Conservation (phyloP, 345 rosid species). For the Eucalyptus grandis region DNA sequence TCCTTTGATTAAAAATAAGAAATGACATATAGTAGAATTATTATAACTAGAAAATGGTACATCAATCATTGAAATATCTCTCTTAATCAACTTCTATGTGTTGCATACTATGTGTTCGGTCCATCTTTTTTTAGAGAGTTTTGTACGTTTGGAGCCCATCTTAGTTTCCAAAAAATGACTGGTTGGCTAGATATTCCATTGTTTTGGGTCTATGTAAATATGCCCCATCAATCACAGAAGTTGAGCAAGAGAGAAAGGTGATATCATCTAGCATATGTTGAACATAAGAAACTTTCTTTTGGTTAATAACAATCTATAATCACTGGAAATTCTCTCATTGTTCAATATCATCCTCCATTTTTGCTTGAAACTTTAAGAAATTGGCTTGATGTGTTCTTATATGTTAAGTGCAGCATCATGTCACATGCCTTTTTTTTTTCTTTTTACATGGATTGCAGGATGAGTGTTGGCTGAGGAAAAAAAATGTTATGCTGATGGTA, state of each 20-base stretch:
- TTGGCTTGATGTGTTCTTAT: background rate
- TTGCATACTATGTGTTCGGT: background rate
- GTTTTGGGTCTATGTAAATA: background rate
- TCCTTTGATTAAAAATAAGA: too few species aligned
- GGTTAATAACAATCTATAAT: background rate
- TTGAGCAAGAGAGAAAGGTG: background rate
- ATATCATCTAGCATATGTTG: background rate
- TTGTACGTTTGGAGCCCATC: background rate
- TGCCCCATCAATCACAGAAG: background rate
- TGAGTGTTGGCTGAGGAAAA: background rate
- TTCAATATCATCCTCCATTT: background rate
- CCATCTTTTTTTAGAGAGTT: background rate
- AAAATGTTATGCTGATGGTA: background rate
- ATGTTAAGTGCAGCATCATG: background rate
- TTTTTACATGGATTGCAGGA: background rate
- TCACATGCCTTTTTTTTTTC: background rate
- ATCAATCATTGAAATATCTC: background rate
- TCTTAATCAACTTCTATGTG: background rate
- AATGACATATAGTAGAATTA: too few species aligned
- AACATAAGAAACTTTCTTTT: background rate
- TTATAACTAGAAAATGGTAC: background rate
- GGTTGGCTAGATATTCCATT: background rate
- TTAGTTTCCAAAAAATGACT: background rate
- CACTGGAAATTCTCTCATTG: background rate
- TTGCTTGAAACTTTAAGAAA: background rate